A percentile compares a stretch with the other conserved stretches of the same genome.
phyloP scores from a whole-genome alignment of 495 filamentous ascomycete genomes.

The Bombardia bombarda region DNA sequence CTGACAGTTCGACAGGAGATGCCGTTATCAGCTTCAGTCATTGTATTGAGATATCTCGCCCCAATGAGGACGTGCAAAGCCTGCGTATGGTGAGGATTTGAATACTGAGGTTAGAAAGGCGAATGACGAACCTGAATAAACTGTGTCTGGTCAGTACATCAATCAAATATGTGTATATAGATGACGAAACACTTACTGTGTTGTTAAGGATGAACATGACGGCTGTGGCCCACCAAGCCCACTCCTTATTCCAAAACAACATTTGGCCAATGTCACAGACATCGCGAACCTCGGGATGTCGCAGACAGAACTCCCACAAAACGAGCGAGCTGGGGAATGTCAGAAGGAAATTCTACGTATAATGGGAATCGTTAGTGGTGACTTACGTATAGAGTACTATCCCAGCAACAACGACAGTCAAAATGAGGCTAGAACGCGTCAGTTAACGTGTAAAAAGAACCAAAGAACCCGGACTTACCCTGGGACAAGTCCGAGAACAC shows the following conservation, averaged over 20 bases:
- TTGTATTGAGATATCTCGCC: constrained; percentile 79
- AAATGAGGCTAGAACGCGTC: constrained; percentile 44
- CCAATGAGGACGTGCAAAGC: constrained; percentile 73
- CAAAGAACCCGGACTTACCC: constrained; percentile 36
- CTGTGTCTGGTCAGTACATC: constrained; percentile 8
- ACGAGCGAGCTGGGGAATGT: constrained; percentile 48
- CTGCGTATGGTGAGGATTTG: constrained; percentile 21
- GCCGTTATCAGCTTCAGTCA: constrained; percentile 44
- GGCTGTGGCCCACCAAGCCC: constrained; percentile 77
- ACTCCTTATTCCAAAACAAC: constrained; percentile 70
- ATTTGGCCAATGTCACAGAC: constrained; percentile 88
- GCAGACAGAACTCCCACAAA: constrained; percentile 78
- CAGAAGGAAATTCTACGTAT: neutral
- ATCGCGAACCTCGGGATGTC: constrained; percentile 80
- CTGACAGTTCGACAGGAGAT: constrained; percentile 59
- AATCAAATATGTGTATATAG: too few species aligned
- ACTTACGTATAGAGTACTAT: constrained; percentile 68
- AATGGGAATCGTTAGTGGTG: neutral
- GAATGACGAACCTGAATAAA: constrained; percentile 7
- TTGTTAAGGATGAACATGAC: constrained; percentile 89
- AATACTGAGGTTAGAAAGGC: constrained; percentile 1
- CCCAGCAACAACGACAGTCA: constrained; percentile 66
- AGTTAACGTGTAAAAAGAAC: neutral
- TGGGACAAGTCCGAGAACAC: constrained; percentile 76
- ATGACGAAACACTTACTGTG: constrained; percentile 53